These are phyloP conservation scores for Carpinus fangiana DNA, from an alignment of 306 rosid species.

Conservation along the genomic window DNA sequence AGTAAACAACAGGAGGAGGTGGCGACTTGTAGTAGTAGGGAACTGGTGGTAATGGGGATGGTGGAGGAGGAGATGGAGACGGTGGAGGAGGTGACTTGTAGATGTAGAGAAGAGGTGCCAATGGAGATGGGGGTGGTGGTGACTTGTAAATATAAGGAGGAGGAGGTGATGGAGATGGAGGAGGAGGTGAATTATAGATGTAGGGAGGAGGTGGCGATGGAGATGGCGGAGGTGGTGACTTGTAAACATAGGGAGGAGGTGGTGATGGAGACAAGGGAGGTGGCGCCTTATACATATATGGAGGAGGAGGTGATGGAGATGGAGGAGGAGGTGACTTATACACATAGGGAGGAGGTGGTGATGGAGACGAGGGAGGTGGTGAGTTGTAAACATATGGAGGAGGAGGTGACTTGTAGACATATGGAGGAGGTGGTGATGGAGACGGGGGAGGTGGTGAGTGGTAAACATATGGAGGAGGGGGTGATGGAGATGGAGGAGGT, in stretches of 20 bases:
- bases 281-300: neutral
- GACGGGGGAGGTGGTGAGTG: neutral
- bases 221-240: neutral
- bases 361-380: neutral
- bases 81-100: neutral
- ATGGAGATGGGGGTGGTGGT: neutral
- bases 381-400: neutral
- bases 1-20: slow-evolving; percentile 9
- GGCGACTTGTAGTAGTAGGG: slow-evolving; percentile 12
- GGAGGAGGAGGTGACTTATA: neutral
- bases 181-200: neutral
- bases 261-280: neutral
- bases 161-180: neutral
- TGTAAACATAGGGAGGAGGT: neutral
- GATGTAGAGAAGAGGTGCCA: rapidly evolving
- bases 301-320: neutral
- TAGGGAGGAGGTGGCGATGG: neutral
- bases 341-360: neutral
- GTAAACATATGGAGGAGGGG: neutral
- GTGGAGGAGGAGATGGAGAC: slow-evolving; percentile 2
- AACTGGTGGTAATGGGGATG: neutral
- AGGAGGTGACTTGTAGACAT: neutral
- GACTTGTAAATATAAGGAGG: neutral
- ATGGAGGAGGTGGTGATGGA: neutral
- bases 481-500: neutral